phyloP scores from a whole-genome alignment of 2,329 filamentous ascomycete genomes.

The Pestalotiopsis sp. region DNA sequence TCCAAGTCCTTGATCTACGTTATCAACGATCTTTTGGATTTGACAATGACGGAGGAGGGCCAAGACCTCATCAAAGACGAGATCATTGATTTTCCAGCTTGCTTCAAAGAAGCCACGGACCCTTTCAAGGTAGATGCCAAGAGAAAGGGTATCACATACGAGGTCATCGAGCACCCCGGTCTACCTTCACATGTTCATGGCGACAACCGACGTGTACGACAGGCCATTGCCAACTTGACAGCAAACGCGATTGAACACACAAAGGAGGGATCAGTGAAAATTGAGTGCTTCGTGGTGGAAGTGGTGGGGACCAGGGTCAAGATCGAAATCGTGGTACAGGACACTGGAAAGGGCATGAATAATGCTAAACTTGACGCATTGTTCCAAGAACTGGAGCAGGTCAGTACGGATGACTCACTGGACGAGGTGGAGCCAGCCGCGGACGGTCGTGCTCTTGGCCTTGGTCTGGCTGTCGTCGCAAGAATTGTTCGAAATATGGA shows the following conservation, averaged over 20 bases:
- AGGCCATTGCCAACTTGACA: conserved; percentile 80
- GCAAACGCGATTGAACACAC: conserved; percentile 88
- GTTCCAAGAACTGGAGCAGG: conserved; percentile 62
- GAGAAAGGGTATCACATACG: conserved; percentile 74
- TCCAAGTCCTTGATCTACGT: conserved; percentile 93
- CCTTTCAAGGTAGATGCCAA: conserved; percentile 74
- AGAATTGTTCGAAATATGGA: conserved; percentile 89
- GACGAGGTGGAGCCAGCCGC: conserved; percentile 31
- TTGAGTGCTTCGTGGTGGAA: conserved; percentile 69
- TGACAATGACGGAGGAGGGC: conserved; percentile 87
- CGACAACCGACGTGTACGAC: conserved; percentile 78
- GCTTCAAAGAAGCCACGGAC: conserved; percentile 76
- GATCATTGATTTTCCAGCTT: conserved; percentile 71
- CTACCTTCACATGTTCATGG: conserved; percentile 74
- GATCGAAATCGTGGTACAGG: conserved; percentile 75
- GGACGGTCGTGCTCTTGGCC: conserved; percentile 61
- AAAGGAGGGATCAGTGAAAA: conserved; percentile 63
- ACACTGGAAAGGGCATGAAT: conserved; percentile 76
- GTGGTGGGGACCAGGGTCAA: conserved; percentile 57
- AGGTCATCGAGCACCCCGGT: conserved; percentile 67
- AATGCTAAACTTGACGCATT: conserved; percentile 50
- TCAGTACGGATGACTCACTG: conserved; percentile 47
- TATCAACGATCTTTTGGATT: conserved; percentile 87
- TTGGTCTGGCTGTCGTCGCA: conserved; percentile 87
- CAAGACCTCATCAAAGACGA: conserved; percentile 80